These are phyloP conservation scores for Iris pallida DNA, from an alignment of 116 monocot species.

Conservation along the genomic window DNA sequence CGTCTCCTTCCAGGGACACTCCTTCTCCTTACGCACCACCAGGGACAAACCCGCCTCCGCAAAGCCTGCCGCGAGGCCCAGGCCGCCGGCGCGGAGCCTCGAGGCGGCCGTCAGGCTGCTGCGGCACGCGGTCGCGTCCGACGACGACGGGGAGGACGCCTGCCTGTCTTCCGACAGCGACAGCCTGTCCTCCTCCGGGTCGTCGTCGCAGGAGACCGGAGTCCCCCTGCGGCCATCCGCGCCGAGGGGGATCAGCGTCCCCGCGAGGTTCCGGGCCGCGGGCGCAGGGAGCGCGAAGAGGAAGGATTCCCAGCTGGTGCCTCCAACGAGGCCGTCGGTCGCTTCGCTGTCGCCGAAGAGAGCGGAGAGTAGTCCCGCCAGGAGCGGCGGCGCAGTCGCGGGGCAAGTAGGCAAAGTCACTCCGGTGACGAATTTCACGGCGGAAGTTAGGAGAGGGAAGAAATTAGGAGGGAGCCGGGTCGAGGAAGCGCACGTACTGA, in stretches of 20 bases:
- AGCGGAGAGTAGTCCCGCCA: neutral
- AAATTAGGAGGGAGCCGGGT: slow-evolving; percentile 29
- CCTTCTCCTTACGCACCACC: slow-evolving; percentile 32
- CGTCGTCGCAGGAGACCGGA: neutral
- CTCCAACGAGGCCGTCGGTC: too few relatives aligned
- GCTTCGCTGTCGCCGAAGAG: too few relatives aligned
- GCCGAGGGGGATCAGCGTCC: slow-evolving; percentile 11
- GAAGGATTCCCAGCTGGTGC: too few relatives aligned
- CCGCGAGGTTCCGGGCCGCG: slow-evolving; percentile 22
- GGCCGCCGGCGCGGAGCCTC: slow-evolving; percentile 17
- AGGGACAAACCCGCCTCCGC: slow-evolving; percentile 13
- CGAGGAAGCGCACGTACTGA: slow-evolving; percentile 33
- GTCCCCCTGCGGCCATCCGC: neutral
- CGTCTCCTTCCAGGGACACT: slow-evolving; percentile 45
- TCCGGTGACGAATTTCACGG: slow-evolving; percentile 27
- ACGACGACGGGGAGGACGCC: slow-evolving; percentile 25
- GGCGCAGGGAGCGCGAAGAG: too few relatives aligned
- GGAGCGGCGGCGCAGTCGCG: neutral
- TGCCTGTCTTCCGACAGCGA: slow-evolving; percentile 32
- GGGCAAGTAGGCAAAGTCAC: slow-evolving; percentile 12
- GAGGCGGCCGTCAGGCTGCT: slow-evolving; percentile 25
- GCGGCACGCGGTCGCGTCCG: slow-evolving; percentile 21
- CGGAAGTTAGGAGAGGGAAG: slow-evolving; percentile 29
- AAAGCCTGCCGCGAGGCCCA: slow-evolving; percentile 12
- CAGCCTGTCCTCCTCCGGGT: slow-evolving; percentile 20